Percentiles rank a stretch among this genome's conserved stretches.
These are phyloP conservation scores for Tylopilus intermedius DNA, from an alignment of 768 basidiomycete genomes.

Conservation along the genomic window DNA sequence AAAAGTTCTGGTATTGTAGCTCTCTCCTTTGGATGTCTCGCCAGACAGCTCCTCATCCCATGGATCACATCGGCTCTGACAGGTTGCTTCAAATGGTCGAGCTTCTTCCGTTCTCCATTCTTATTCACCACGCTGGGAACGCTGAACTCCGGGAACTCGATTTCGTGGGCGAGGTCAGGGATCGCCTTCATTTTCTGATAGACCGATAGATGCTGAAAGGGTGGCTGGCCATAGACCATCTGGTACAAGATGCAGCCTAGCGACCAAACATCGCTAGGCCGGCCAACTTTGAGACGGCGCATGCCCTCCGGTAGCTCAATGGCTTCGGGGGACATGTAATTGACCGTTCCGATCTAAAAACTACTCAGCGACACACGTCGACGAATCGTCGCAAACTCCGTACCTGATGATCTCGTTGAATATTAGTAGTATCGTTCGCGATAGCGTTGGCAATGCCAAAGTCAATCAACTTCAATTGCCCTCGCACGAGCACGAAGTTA, in stretches of 20 bases:
- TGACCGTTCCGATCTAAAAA: conserved; percentile 85
- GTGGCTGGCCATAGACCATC: conserved; percentile 93
- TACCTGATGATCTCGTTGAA: conserved; percentile 93
- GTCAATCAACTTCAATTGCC: conserved; percentile 94
- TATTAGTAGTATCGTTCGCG: conserved; percentile 97
- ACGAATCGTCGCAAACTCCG: conserved; percentile 3
- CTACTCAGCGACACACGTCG: background rate
- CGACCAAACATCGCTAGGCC: conserved; percentile 96
- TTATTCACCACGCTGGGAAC: conserved; percentile 38
- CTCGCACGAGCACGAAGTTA: conserved; percentile 94
- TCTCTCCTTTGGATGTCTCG: conserved; percentile 74
- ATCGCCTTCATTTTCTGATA: conserved; percentile 93
- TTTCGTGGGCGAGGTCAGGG: conserved; percentile 67
- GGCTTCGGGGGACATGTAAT: conserved; percentile 99
- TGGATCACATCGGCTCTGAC: conserved; percentile 74
- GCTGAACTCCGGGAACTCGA: conserved; percentile 77
- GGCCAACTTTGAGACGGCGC: conserved; percentile 89
- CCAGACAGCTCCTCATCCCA: conserved; percentile 78
- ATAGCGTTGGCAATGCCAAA: conserved; percentile 99
- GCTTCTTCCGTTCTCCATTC: conserved; percentile 39
- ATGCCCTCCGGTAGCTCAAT: conserved; percentile 84
- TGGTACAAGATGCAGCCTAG: conserved; percentile 97
- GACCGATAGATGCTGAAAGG: conserved; percentile 81
- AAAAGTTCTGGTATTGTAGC: conserved; percentile 85
- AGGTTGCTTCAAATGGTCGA: conserved; percentile 65